Conservation (phyloP, 176 grass and related monocot genomes). For the Phoenix roebelenii region DNA sequence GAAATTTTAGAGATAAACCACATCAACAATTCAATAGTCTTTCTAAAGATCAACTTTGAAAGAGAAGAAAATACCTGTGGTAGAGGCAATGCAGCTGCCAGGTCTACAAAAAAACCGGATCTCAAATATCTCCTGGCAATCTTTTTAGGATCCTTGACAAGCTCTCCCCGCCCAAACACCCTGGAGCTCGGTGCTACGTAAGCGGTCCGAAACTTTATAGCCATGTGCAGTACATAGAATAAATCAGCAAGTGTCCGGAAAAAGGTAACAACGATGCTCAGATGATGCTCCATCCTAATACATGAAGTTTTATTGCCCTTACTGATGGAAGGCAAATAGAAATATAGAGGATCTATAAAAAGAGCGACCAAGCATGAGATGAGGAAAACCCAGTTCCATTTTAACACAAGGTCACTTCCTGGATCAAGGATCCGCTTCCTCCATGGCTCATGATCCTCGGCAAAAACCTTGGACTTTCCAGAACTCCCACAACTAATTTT, state of each 20-base stretch:
- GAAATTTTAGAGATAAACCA: not conserved
- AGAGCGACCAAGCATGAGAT: conserved; percentile 56
- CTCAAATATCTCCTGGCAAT: conserved; percentile 80
- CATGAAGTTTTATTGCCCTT: conserved; percentile 22
- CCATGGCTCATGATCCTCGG: conserved; percentile 41
- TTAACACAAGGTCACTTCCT: conserved; percentile 58
- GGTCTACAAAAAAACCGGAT: conserved; percentile 68
- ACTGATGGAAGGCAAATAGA: conserved; percentile 64
- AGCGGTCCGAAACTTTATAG: conserved; percentile 82
- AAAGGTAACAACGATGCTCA: conserved; percentile 56
- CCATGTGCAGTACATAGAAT: conserved; percentile 68
- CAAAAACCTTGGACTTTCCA: conserved; percentile 43
- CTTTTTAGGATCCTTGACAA: conserved; percentile 64
- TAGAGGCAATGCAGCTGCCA: conserved; percentile 75
- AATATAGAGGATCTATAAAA: conserved; percentile 91
- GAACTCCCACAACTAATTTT: conserved; percentile 26
- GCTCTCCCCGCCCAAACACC: conserved; percentile 85
- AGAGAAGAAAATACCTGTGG: conserved; percentile 51
- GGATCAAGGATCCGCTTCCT: conserved; percentile 57
- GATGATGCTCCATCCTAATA: conserved; percentile 38
- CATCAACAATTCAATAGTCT: not conserved
- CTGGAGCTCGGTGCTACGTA: conserved; percentile 61
- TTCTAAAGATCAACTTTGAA: conserved; percentile 6
- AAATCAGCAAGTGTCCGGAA: conserved; percentile 63
- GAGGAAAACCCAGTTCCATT: conserved; percentile 78